Percentiles rank a stretch among this genome's conserved stretches.
Conservation (phyloP, 23 red algal species). For the Cyanidiococcus yangmingshanensis region DNA sequence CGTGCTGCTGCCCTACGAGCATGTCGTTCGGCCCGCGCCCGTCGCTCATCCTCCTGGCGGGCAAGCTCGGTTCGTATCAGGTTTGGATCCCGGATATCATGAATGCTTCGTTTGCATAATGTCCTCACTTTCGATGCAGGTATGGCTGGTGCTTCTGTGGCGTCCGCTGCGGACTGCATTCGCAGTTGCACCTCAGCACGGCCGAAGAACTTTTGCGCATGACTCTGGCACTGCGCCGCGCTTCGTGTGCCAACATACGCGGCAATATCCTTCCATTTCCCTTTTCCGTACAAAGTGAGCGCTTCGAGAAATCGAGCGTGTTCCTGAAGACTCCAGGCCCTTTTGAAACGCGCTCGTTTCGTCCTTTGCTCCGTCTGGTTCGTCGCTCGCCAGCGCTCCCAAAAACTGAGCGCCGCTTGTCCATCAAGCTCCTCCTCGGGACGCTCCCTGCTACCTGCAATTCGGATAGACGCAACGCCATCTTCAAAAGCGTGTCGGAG, state of each 20-base stretch:
- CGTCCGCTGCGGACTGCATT: background rate
- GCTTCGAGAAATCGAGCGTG: conserved; percentile 68
- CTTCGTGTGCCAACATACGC: conserved; percentile 67
- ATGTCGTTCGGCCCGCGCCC: background rate
- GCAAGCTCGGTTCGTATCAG: background rate
- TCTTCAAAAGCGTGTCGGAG: background rate
- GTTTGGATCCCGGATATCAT: background rate
- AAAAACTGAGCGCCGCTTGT: background rate
- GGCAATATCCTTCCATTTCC: conserved; percentile 92
- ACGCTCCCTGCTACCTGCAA: background rate
- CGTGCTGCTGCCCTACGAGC: background rate
- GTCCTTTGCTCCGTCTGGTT: background rate
- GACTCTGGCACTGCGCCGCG: conserved; percentile 78
- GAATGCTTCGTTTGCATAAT: conserved; percentile 10
- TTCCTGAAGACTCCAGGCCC: conserved; percentile 74
- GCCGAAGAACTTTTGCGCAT: conserved; percentile 92
- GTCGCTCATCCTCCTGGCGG: background rate
- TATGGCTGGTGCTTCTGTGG: background rate
- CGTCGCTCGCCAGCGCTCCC: background rate
- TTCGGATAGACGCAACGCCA: background rate
- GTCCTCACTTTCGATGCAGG: background rate
- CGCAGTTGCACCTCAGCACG: conserved; percentile 20
- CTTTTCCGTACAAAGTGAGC: conserved; percentile 45
- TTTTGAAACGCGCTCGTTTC: conserved; percentile 47
- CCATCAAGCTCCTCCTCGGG: background rate